phyloP scores from a whole-genome alignment of 2,329 filamentous ascomycete genomes.

The Hyphodiscus sp. region DNA sequence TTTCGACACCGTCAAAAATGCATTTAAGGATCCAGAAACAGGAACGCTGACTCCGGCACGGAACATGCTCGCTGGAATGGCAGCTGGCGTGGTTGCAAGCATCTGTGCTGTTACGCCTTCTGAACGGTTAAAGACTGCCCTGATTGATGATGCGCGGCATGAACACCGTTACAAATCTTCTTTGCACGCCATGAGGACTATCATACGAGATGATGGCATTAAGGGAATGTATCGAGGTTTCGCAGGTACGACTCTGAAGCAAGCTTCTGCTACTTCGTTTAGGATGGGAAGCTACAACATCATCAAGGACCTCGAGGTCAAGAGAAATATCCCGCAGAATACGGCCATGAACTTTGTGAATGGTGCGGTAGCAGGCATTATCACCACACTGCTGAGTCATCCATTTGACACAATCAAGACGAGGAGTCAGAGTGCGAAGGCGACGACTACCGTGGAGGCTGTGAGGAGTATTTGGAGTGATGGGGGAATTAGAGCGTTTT shows the following conservation, averaged over 20 bases:
- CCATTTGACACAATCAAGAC: constrained; percentile 62
- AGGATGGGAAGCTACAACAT: constrained; percentile 43
- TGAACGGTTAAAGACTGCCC: constrained; percentile 61
- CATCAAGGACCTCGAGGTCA: constrained; percentile 41
- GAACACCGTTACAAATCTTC: constrained; percentile 27
- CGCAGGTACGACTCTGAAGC: constrained; percentile 40
- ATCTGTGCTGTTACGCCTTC: constrained; percentile 61
- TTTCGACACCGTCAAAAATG: constrained; percentile 58
- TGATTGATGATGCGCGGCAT: constrained; percentile 32
- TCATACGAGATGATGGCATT: constrained; percentile 36
- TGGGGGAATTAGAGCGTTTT: constrained; percentile 54
- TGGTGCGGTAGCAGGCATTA: constrained; percentile 51
- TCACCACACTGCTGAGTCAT: constrained; percentile 54
- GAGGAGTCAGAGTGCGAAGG: constrained; percentile 51
- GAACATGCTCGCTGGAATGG: constrained; percentile 59
- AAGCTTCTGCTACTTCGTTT: constrained; percentile 40
- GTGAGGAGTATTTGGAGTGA: constrained; percentile 47
- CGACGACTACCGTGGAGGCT: constrained; percentile 50
- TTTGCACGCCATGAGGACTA: constrained; percentile 29
- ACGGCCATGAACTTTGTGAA: constrained; percentile 53
- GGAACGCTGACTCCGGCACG: constrained; percentile 48
- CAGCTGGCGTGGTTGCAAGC: constrained; percentile 53
- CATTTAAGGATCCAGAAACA: constrained; percentile 44
- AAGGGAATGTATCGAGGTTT: constrained; percentile 39
- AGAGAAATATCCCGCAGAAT: constrained; percentile 29